Conservation (phyloP, 306 rosid genomes). For the Fragaria vesca region DNA sequence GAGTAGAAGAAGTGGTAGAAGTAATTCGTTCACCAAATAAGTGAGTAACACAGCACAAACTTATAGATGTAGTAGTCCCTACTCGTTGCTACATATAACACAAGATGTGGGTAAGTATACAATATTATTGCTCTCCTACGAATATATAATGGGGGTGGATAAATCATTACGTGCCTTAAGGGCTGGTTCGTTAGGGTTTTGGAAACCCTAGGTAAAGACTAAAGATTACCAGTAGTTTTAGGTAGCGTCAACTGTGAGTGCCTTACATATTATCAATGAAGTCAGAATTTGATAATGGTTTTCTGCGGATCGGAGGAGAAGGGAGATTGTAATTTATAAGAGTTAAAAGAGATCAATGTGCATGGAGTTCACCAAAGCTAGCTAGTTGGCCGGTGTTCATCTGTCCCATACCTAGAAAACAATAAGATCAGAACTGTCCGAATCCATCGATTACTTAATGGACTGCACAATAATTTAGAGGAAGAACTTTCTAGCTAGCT, state of each 20-base stretch:
- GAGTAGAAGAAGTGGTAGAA: neutral
- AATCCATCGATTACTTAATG: neutral
- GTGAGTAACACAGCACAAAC: neutral
- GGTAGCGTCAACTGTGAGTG: neutral
- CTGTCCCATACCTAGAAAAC: neutral
- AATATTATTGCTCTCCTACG: too few relatives aligned
- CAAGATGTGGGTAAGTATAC: neutral
- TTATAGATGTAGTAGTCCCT: neutral
- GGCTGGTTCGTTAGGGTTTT: neutral
- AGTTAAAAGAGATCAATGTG: constrained; percentile 4
- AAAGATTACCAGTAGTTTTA: neutral
- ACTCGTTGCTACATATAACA: neutral
- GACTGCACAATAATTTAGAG: neutral
- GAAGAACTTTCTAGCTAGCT: too few relatives aligned
- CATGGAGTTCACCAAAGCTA: neutral
- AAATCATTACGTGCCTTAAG: neutral
- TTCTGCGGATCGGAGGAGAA: neutral
- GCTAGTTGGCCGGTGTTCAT: neutral
- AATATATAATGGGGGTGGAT: neutral
- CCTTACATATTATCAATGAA: neutral
- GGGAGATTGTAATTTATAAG: neutral
- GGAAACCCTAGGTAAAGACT: neutral
- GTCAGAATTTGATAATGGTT: neutral
- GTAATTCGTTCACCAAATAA: neutral
- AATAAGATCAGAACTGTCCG: neutral